These are phyloP conservation scores for Lactifluus echinatus DNA, from an alignment of 768 basidiomycete genomes.

Conservation along the genomic window DNA sequence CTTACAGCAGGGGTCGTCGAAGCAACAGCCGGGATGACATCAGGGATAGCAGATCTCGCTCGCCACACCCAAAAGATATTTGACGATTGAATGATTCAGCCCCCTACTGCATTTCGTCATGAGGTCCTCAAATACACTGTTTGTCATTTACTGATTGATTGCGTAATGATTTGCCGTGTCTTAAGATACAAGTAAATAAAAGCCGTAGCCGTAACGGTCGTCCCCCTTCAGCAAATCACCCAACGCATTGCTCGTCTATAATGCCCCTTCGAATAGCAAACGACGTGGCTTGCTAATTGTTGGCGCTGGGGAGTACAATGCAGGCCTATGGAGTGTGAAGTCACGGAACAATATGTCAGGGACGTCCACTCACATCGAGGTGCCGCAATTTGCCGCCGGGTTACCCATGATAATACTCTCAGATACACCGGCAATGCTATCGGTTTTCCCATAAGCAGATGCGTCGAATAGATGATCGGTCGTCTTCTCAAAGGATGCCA, in stretches of 20 bases:
- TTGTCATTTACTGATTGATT: neutral
- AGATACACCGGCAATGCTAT: slow-evolving; percentile 91
- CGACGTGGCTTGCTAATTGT: slow-evolving; percentile 31
- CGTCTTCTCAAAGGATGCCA: slow-evolving; percentile 98
- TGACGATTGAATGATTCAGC: neutral
- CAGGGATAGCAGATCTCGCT: slow-evolving; percentile 20
- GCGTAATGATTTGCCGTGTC: neutral
- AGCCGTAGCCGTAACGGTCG: neutral
- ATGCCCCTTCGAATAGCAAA: slow-evolving; percentile 33
- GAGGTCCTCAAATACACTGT: neutral
- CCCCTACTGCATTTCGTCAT: neutral
- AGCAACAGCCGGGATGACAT: slow-evolving; percentile 41
- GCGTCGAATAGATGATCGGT: slow-evolving; percentile 99
- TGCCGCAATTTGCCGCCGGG: slow-evolving; percentile 88
- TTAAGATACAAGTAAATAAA: slow-evolving; percentile 4
- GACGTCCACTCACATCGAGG: slow-evolving; percentile 63
- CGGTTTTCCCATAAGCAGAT: slow-evolving; percentile 90
- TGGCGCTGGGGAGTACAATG: slow-evolving; percentile 31
- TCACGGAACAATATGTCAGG: neutral
- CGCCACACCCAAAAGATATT: slow-evolving; percentile 11
- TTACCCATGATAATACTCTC: slow-evolving; percentile 99
- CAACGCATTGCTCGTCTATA: slow-evolving; percentile 20
- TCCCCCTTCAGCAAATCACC: neutral
- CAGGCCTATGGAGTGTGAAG: slow-evolving; percentile 28
- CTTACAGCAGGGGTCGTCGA: slow-evolving; percentile 46